These are phyloP conservation scores for Akebia trifoliata DNA, from an alignment of 164 flowering plant genomes.

Conservation along the genomic window DNA sequence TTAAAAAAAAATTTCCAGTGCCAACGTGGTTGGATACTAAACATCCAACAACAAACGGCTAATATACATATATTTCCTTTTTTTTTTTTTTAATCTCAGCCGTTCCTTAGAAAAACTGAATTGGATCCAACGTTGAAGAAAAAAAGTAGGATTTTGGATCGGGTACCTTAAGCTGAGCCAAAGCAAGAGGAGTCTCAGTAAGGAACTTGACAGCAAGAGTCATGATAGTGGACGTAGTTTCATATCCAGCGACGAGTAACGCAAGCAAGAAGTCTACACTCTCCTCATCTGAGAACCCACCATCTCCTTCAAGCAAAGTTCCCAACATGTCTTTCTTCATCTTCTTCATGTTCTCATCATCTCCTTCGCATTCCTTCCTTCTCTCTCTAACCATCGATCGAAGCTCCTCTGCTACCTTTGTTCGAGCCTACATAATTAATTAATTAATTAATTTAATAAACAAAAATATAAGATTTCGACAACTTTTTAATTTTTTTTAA, in stretches of 20 bases:
- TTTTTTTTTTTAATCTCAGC: too few species aligned
- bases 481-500: neutral
- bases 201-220: slow-evolving; percentile 92
- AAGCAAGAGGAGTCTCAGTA: slow-evolving; percentile 75
- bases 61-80: too few species aligned
- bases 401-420: slow-evolving; percentile 80
- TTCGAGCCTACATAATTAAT: slow-evolving; percentile 47
- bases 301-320: slow-evolving; percentile 55
- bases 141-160: neutral
- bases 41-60: too few species aligned
- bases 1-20: too few species aligned
- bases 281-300: slow-evolving; percentile 71
- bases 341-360: slow-evolving; percentile 27
- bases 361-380: slow-evolving; percentile 21
- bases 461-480: neutral
- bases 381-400: slow-evolving; percentile 55
- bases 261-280: slow-evolving; percentile 82
- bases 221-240: slow-evolving; percentile 93
- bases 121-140: too few species aligned
- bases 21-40: too few species aligned
- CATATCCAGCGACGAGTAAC: slow-evolving; percentile 90
- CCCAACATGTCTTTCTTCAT: slow-evolving; percentile 75
- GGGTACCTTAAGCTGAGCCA: slow-evolving; percentile 73
- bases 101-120: too few species aligned
- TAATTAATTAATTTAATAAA: too few species aligned